phyloP scores from a whole-genome alignment of 1,284 basidiomycete genomes.

The Naganishia sp. region DNA sequence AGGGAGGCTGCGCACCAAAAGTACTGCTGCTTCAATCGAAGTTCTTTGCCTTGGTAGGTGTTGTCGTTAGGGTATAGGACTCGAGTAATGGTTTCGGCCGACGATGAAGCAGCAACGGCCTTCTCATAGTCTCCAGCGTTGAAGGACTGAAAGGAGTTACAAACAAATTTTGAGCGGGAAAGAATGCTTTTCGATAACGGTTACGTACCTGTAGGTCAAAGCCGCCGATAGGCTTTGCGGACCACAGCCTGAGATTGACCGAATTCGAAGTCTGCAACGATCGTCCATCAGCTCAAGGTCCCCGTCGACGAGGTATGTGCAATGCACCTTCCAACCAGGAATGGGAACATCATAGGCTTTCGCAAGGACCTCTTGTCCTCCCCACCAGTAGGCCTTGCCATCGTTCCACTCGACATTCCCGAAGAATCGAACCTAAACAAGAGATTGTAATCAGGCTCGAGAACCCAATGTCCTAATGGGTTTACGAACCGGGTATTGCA shows the following conservation, averaged over 20 bases:
- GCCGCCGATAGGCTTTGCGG: conserved; percentile 80
- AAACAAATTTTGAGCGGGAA: too few relatives aligned
- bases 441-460: not conserved
- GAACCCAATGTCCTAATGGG: not conserved
- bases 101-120: conserved; percentile 79
- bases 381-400: conserved; percentile 71
- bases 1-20: conserved; percentile 75
- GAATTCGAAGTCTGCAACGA: conserved; percentile 50
- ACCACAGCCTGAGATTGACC: conserved; percentile 58
- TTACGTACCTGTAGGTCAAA: conserved; percentile 66
- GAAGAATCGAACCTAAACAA: conserved; percentile 69
- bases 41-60: conserved; percentile 69
- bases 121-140: conserved; percentile 84
- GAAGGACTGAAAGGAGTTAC: conserved; percentile 19
- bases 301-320: too few relatives aligned
- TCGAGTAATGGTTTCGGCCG: conserved; percentile 84
- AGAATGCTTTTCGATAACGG: conserved; percentile 79
- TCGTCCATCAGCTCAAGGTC: not conserved
- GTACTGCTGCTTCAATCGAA: conserved; percentile 91
- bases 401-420: conserved; percentile 71
- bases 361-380: conserved; percentile 86
- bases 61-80: conserved; percentile 68
- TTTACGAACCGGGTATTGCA: conserved; percentile 61
- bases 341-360: conserved; percentile 89
- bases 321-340: conserved; percentile 60